Percentiles rank a stretch among this genome's conserved stretches.
Evolutionary conservation across 1,139 yeast genomes (phyloP).

Genomic region (Taphrina populina): DNA sequence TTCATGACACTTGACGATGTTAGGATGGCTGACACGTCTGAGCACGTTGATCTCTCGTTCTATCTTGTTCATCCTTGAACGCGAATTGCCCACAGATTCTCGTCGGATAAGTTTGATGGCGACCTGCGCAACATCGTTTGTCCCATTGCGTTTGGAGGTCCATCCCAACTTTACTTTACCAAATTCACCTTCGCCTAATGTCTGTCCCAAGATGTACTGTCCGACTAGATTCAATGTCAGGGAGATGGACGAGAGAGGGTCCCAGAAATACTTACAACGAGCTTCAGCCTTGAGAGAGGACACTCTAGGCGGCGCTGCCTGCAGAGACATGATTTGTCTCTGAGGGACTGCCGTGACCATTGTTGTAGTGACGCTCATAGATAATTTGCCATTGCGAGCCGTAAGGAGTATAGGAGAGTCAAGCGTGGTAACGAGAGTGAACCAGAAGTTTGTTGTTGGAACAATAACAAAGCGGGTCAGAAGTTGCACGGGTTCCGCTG

Average conservation of each 20-base stretch:
- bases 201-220: constrained; percentile 81
- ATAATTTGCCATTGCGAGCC: too few relatives aligned
- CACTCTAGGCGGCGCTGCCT: constrained; percentile 13
- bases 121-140: constrained; percentile 53
- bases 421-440: too few relatives aligned
- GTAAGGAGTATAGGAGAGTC: too few relatives aligned
- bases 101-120: constrained; percentile 90
- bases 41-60: constrained; percentile 91
- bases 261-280: constrained; percentile 44
- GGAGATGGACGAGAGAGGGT: too few relatives aligned
- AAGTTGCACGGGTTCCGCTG: too few relatives aligned
- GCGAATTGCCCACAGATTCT: constrained; percentile 67
- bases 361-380: constrained; percentile 16
- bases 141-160: constrained; percentile 43
- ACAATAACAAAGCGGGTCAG: too few relatives aligned
- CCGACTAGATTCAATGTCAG: constrained; percentile 61
- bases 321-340: constrained; percentile 8
- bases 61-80: constrained; percentile 70
- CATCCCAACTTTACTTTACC: constrained; percentile 98
- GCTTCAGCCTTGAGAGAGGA: constrained; percentile 2
- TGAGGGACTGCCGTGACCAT: constrained; percentile 2
- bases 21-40: constrained; percentile 77
- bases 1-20: constrained; percentile 85
- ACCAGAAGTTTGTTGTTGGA: too few relatives aligned
- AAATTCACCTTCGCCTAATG: constrained; percentile 93